Evolutionary conservation across 345 rosid species (phyloP).

Genomic region (Bruguiera sexangula): DNA sequence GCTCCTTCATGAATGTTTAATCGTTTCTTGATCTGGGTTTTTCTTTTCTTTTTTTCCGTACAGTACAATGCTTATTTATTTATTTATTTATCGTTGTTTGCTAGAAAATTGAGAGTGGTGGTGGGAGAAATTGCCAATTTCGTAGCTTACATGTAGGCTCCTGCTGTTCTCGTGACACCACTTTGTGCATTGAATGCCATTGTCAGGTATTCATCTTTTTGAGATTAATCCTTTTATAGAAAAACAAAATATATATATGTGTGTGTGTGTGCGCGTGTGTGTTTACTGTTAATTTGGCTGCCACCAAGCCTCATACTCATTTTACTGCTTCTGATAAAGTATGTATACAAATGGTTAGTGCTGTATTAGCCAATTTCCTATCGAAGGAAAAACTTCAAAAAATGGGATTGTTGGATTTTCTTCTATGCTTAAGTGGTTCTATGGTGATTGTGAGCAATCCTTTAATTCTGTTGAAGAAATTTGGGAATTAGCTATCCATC

Average conservation of each 20-base stretch:
- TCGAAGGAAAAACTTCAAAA: slow-evolving; percentile 61
- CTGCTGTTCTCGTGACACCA: slow-evolving; percentile 74
- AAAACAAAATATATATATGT: too few species aligned
- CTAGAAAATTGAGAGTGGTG: slow-evolving; percentile 41
- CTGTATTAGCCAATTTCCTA: slow-evolving; percentile 65
- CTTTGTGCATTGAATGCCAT: slow-evolving; percentile 73
- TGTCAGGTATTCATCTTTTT: slow-evolving; percentile 41
- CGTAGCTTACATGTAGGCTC: slow-evolving; percentile 62
- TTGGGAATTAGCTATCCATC: slow-evolving; percentile 55
- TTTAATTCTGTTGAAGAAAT: slow-evolving; percentile 56
- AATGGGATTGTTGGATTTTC: slow-evolving; percentile 46
- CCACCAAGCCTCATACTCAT: neutral
- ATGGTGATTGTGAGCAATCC: slow-evolving; percentile 56
- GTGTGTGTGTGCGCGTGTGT: too few species aligned
- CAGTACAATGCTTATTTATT: too few species aligned
- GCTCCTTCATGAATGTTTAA: too few species aligned
- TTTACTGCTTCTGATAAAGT: slow-evolving; percentile 20
- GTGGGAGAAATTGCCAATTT: slow-evolving; percentile 71
- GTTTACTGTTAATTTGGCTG: neutral
- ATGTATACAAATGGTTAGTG: slow-evolving; percentile 40
- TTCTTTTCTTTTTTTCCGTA: neutral
- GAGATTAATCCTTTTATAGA: too few species aligned
- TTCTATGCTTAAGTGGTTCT: slow-evolving; percentile 33
- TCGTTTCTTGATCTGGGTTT: neutral
- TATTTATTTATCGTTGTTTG: neutral